Evolutionary conservation across 805 yeast species (phyloP).

Genomic region (Pichia nakasei): DNA sequence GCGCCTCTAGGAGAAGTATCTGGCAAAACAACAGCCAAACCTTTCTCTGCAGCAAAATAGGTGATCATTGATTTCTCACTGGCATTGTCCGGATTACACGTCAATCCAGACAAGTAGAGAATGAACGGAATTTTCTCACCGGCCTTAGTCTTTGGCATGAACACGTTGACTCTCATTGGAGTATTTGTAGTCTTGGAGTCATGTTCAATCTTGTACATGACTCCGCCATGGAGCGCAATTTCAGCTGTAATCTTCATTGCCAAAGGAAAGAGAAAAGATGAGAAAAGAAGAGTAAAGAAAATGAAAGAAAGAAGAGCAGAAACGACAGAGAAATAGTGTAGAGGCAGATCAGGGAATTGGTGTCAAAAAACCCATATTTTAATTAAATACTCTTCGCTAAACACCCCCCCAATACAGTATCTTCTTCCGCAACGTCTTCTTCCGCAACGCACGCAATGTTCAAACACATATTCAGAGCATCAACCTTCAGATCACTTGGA

Average conservation of each 20-base stretch:
- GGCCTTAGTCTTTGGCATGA: slow-evolving; percentile 57
- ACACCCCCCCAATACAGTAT: too few species aligned
- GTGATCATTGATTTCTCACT: slow-evolving; percentile 88
- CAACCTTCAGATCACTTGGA: too few species aligned
- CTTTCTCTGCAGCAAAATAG: slow-evolving; percentile 68
- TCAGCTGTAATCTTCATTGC: slow-evolving; percentile 30
- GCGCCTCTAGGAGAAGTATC: slow-evolving; percentile 96
- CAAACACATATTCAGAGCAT: too few species aligned
- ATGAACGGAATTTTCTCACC: slow-evolving; percentile 62
- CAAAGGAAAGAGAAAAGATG: not conserved
- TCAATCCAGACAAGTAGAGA: slow-evolving; percentile 76
- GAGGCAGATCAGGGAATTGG: too few species aligned
- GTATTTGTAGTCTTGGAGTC: slow-evolving; percentile 57
- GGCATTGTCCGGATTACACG: slow-evolving; percentile 91
- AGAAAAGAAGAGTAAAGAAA: not conserved
- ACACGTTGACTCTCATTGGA: slow-evolving; percentile 77
- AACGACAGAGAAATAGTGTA: too few species aligned
- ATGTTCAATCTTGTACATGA: slow-evolving; percentile 66
- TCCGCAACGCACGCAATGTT: too few species aligned
- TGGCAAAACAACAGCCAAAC: slow-evolving; percentile 86
- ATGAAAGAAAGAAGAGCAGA: not conserved
- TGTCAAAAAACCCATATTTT: too few species aligned
- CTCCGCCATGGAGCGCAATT: slow-evolving; percentile 65
- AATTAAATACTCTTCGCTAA: too few species aligned
- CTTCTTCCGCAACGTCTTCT: too few species aligned